Conservation (phyloP, 805 yeast species). For the Gaillardinia entomophila region DNA sequence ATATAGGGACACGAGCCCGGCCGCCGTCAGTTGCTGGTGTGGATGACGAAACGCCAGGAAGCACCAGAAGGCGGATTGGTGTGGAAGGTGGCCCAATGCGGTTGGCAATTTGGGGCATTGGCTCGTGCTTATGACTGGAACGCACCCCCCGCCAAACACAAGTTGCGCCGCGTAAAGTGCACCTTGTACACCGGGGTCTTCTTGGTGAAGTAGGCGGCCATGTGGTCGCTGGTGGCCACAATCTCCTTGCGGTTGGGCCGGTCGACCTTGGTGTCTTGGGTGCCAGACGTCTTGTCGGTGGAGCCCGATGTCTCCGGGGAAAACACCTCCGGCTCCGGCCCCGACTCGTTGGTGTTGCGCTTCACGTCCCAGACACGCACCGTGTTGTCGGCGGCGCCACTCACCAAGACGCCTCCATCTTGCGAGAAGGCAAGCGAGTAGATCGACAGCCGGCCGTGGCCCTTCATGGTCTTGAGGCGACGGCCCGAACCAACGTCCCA, state of each 20-base stretch:
- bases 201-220: constrained; percentile 91
- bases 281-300: not conserved
- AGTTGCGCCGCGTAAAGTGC: constrained; percentile 83
- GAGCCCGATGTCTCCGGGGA: constrained; percentile 16
- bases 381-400: constrained; percentile 89
- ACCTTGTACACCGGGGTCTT: constrained; percentile 92
- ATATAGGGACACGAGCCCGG: no score
- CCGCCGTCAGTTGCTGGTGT: not conserved
- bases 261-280: constrained; percentile 5
- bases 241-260: constrained; percentile 57
- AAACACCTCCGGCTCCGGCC: constrained; percentile 71
- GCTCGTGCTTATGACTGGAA: constrained; percentile 29
- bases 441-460: constrained; percentile 85
- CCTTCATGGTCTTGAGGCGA: constrained; percentile 83
- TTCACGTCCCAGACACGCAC: constrained; percentile 96
- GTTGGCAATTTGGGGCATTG: not conserved
- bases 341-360: constrained; percentile 73
- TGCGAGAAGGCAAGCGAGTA: constrained; percentile 78
- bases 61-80: not conserved
- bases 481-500: constrained; percentile 96
- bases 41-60: not conserved
- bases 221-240: constrained; percentile 80
- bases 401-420: constrained; percentile 85
- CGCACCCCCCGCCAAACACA: constrained; percentile 92
- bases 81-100: not conserved